Evolutionary conservation across 129 eudicot species (phyloP).

Genomic region (Escallonia rubra): DNA sequence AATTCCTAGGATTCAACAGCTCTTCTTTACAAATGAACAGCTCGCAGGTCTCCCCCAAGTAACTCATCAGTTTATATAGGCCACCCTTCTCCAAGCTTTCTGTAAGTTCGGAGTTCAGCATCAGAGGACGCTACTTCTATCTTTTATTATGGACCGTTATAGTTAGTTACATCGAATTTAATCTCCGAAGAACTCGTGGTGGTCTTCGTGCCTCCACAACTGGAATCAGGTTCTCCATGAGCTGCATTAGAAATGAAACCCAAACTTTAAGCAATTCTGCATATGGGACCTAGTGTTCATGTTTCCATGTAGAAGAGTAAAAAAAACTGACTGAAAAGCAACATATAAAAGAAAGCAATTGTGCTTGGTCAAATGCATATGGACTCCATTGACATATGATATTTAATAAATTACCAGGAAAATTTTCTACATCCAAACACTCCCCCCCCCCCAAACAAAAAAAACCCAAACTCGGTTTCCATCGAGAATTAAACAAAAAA

Average conservation of each 20-base stretch:
- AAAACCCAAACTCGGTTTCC: no score
- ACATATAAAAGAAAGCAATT: neutral
- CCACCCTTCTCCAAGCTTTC: no score
- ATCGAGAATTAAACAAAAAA: no score
- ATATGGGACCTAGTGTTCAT: no score
- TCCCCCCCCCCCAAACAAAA: no score
- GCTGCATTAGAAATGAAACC: constrained; percentile 29
- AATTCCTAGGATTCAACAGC: no score
- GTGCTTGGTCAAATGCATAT: no score
- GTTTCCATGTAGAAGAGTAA: neutral
- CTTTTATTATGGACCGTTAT: constrained; percentile 11
- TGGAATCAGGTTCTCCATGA: constrained; percentile 67
- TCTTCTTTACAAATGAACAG: no score
- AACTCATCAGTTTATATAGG: no score
- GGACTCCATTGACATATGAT: neutral
- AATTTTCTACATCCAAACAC: neutral
- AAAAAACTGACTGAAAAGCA: neutral
- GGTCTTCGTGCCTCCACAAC: constrained; percentile 63
- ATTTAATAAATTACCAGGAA: neutral
- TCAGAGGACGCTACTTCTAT: constrained; percentile 1
- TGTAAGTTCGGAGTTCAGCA: no score
- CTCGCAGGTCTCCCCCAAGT: no score
- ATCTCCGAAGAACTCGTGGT: constrained; percentile 51
- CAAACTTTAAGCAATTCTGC: neutral
- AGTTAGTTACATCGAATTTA: constrained; percentile 39